Evolutionary conservation across 306 rosid species (phyloP), one percentile per base, ranked within the genome.

Genomic region (Datisca glomerata): DNA sequence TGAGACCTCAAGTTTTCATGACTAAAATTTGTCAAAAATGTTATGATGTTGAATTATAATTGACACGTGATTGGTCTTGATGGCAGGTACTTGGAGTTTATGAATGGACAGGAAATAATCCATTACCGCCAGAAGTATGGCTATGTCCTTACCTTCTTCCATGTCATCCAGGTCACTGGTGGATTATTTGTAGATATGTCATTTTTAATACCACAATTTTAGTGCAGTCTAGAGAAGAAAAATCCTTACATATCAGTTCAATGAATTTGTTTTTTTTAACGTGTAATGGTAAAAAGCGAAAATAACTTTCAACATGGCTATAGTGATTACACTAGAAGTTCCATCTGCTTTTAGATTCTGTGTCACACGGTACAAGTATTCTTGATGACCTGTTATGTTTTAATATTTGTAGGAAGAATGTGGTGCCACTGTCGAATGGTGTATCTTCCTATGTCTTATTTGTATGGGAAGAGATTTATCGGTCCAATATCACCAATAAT

Each of bases 401-500:
- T 53, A 12, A 12, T 9, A n/a, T n/a, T 31, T n/a, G 14, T 12
- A 61, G 68, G 68, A 46, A 61, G 68, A 44, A 57, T 64, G 63
- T 57, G 65, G 70, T 64, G 70, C 32, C 58, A 64, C 24, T 56
- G 60, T 16, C 59, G 70, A 51, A 51, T 57, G 64, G 70, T 64
- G 40, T 64, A 64, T 53, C 49, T 66, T 54, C 72, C 63, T 8
- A 66, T 66, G 72, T 66, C 63, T 18, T 66, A 66, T 53, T 46
- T 66, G 16, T 66, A 66, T 60, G 72, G 72, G 21, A 66, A 49
- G 23, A 54, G 67, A 42, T 66, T 60, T 70, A 83, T 84, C 35
- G 92, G 83, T 32, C 92, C 86, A 15, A 76, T 85, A 56, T 73
- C 95, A 19, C 87, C 86, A 24, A 74, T 65, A 49, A 23, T 85